Evolutionary conservation across 345 rosid species (phyloP).

Genomic region (Sisymbrium irio): DNA sequence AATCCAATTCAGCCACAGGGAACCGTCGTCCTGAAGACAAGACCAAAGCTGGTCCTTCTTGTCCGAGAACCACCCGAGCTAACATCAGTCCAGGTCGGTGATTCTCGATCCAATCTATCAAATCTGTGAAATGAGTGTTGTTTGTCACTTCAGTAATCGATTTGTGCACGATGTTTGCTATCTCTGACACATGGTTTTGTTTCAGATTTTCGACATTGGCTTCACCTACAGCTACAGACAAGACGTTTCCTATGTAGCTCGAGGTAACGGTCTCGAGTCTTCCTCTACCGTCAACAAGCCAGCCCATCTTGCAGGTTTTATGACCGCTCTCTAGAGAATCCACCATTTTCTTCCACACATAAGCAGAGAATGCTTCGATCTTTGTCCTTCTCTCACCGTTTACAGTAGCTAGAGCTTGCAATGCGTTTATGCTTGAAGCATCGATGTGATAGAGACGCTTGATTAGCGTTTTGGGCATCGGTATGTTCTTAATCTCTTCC

Average conservation of each 20-base stretch:
- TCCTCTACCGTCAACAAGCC: conserved; percentile 77
- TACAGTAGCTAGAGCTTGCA: conserved; percentile 54
- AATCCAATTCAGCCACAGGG: conserved; percentile 73
- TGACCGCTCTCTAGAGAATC: conserved; percentile 41
- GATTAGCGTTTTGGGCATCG: conserved; percentile 39
- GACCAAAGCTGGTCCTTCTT: conserved; percentile 70
- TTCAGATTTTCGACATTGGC: conserved; percentile 47
- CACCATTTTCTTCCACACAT: conserved; percentile 75
- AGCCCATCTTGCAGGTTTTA: conserved; percentile 75
- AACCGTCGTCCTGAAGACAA: conserved; percentile 72
- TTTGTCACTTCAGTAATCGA: conserved; percentile 56
- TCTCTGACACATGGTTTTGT: conserved; percentile 48
- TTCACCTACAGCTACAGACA: conserved; percentile 69
- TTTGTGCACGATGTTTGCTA: conserved; percentile 55
- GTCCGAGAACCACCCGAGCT: conserved; percentile 55
- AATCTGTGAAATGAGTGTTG: conserved; percentile 63
- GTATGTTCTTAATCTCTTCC: conserved; percentile 63
- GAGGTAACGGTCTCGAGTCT: conserved; percentile 48
- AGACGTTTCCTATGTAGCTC: conserved; percentile 71
- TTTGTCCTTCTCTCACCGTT: conserved; percentile 56
- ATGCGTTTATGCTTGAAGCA: conserved; percentile 42
- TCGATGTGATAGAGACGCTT: conserved; percentile 76
- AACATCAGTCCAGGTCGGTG: conserved; percentile 89
- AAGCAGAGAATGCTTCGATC: conserved; percentile 87
- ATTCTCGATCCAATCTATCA: conserved; percentile 84